Conservation (phyloP, 2,329 filamentous ascomycete genomes). For the Pyricularia sp. region DNA sequence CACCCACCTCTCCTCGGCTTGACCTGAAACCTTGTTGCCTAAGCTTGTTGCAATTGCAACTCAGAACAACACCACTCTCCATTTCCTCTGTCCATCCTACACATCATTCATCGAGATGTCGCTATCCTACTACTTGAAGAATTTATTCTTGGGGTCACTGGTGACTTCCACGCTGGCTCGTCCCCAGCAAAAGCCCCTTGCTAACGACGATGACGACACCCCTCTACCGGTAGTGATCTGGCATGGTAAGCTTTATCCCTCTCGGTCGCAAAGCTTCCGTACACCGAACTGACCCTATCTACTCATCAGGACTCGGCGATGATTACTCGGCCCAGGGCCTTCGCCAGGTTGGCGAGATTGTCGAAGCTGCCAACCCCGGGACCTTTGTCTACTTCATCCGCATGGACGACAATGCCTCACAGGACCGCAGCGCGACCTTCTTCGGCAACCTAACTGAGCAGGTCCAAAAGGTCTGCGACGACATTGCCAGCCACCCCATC, state of each 20-base stretch:
- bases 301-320: constrained; percentile 47
- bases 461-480: constrained; percentile 66
- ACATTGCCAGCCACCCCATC: constrained; percentile 66
- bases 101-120: not conserved
- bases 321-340: constrained; percentile 70
- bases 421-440: constrained; percentile 78
- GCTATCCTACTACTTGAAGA: not conserved
- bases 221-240: constrained; percentile 88
- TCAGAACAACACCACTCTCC: not conserved
- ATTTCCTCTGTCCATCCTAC: not conserved
- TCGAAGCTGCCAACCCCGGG: constrained; percentile 64
- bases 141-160: constrained; percentile 15
- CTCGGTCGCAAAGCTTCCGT: not conserved
- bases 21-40: not conserved
- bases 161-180: constrained; percentile 22
- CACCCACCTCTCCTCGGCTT: not conserved
- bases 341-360: constrained; percentile 59
- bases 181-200: constrained; percentile 8
- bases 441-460: constrained; percentile 82
- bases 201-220: constrained; percentile 37
- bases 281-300: constrained; percentile 19
- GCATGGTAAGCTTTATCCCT: constrained; percentile 49
- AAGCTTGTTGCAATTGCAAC: not conserved
- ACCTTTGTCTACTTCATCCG: constrained; percentile 77
- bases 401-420: constrained; percentile 53